These are phyloP conservation scores for Colletotrichum tofieldiae DNA, from an alignment of 2,329 filamentous ascomycete genomes.

Conservation along the genomic window DNA sequence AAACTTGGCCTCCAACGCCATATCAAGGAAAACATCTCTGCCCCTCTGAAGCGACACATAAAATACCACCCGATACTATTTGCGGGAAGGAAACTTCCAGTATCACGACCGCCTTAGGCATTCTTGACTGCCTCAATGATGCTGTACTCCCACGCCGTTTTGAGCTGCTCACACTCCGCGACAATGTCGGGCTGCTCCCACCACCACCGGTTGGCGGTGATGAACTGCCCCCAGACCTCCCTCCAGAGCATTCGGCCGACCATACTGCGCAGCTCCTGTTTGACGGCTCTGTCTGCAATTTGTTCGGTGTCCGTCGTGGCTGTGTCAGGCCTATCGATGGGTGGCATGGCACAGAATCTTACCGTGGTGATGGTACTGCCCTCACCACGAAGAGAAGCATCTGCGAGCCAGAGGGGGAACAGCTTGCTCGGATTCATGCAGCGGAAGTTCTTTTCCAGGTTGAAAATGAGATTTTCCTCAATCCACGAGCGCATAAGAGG, in stretches of 20 bases:
- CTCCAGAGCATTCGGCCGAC: constrained; percentile 73
- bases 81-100: neutral
- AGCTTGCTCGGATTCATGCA: constrained; percentile 72
- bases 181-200: constrained; percentile 72
- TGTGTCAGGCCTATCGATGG: constrained; percentile 48
- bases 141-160: constrained; percentile 73
- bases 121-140: constrained; percentile 70
- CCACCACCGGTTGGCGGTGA: constrained; percentile 70
- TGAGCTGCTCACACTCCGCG: constrained; percentile 68
- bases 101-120: constrained; percentile 41
- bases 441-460: constrained; percentile 71
- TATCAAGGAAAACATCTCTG: constrained; percentile 16
- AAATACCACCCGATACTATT: neutral
- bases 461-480: constrained; percentile 71
- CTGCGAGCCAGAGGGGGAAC: constrained; percentile 72
- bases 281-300: constrained; percentile 52
- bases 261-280: constrained; percentile 65
- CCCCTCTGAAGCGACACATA: constrained; percentile 6
- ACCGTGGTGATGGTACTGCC: constrained; percentile 65
- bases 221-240: constrained; percentile 71
- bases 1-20: constrained; percentile 41
- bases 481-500: constrained; percentile 74
- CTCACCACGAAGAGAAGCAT: constrained; percentile 66
- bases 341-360: constrained; percentile 64
- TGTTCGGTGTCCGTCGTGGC: constrained; percentile 43